Conservation (phyloP, 179 eudicot genomes). For the Drosera spatulata region DNA sequence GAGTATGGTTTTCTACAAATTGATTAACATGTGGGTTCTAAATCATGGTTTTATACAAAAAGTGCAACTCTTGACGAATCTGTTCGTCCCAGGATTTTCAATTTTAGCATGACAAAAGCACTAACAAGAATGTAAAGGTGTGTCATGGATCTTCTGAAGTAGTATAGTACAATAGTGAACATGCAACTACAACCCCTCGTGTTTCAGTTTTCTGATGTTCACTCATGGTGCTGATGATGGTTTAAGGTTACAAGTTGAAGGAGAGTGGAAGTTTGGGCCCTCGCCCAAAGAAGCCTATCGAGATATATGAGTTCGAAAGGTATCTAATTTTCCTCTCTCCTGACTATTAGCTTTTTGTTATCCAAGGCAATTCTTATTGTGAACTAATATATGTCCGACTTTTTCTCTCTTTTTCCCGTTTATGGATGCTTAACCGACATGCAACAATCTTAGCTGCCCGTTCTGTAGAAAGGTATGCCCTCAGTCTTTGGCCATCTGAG, state of each 20-base stretch:
- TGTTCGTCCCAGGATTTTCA: too few species aligned
- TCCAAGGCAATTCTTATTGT: neutral
- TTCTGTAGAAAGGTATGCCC: constrained; percentile 83
- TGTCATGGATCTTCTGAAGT: too few species aligned
- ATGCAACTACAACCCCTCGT: too few species aligned
- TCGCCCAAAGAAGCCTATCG: constrained; percentile 87
- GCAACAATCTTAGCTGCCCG: constrained; percentile 69
- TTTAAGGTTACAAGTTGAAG: constrained; percentile 59
- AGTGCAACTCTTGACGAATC: too few species aligned
- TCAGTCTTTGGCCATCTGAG: too few species aligned
- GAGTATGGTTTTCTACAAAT: too few species aligned
- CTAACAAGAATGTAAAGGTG: too few species aligned
- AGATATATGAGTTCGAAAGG: constrained; percentile 98
- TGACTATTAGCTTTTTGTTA: constrained; percentile 1
- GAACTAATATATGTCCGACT: neutral
- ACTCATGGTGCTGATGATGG: neutral
- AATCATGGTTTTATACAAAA: too few species aligned
- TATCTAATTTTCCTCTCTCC: constrained; percentile 12
- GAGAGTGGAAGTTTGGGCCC: constrained; percentile 88
- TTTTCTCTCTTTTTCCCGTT: constrained; percentile 4
- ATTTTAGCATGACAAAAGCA: too few species aligned
- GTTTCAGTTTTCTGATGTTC: neutral
- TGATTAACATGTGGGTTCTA: too few species aligned
- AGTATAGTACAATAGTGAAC: too few species aligned
- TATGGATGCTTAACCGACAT: constrained; percentile 6